Base-by-base conservation (phyloP, 2,329 filamentous ascomycete genomes). In the Stachybotrys chartarum region DNA sequence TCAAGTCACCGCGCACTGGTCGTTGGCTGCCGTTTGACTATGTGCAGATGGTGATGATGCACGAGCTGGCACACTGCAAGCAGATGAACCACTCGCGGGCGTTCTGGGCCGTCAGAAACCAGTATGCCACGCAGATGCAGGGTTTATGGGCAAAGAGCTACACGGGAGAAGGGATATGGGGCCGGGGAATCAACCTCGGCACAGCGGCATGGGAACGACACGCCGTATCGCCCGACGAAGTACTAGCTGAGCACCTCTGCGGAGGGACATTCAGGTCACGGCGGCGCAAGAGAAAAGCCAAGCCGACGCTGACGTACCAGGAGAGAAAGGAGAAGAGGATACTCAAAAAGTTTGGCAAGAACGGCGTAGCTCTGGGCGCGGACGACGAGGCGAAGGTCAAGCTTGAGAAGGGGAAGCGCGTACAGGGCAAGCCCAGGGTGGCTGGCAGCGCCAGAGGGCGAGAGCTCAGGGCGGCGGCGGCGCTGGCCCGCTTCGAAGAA, bases 21-120 rank as follows among this genome's bases (percentile, higher is more conserved):
- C 80, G 75, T 56, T 96, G 91, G 91, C 75, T 96, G 24, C 88
- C 89, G 0, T 91, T 94, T 66, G 78, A 84, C 58, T 91, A 91
- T 65, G 88, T 96, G 16, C 89, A 94, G 71, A 93, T 94, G 88
- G 90, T 95, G 61, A 95, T 96, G 91, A 92, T 95, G 83, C 91
- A 96, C 68, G 90, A 94, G 75, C 76, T 95, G 32, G 90, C 90
- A 3, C 90, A 95, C 69, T 92, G 88, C 77, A 88, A 90, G 69
- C 87, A 96, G 68, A 96, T 96, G 91, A 95, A 96, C 68, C 91
- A 96, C 68, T 87, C 85, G 1, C 80, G 82, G 55, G 84, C 82
- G 3, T 96, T 96, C 65, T 96, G 91, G 90, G 80, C 81, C 10
- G 86, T 92, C 17, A 78, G 90, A 50, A 88, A 94, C 68, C 72